A percentile compares a stretch with the other conserved stretches of the same genome.
Conservation (phyloP, 345 rosid genomes). For the Anacardium occidentale region DNA sequence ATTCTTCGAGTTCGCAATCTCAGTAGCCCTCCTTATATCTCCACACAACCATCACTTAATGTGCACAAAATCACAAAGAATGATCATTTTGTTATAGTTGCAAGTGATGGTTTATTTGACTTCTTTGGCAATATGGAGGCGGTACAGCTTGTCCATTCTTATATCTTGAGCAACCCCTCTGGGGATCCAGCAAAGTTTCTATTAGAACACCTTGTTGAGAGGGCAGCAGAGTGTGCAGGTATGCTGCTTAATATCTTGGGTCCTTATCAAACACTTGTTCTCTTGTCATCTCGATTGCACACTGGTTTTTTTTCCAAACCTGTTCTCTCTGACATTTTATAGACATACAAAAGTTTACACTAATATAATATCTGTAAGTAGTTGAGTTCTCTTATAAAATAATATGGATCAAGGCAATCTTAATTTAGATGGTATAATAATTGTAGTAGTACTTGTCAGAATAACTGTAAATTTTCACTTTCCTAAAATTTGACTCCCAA, state of each 20-base stretch:
- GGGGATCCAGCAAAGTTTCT: slow-evolving; percentile 96
- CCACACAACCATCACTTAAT: slow-evolving; percentile 73
- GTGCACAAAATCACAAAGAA: slow-evolving; percentile 67
- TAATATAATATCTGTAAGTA: background rate
- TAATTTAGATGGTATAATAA: background rate
- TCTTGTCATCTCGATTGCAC: background rate
- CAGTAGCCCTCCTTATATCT: slow-evolving; percentile 84
- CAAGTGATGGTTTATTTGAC: slow-evolving; percentile 91
- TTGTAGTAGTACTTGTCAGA: background rate
- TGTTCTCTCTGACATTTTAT: background rate
- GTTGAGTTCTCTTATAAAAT: background rate
- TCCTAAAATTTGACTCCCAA: background rate
- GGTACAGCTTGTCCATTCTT: slow-evolving; percentile 61
- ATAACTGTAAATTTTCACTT: background rate
- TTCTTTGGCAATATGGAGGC: slow-evolving; percentile 87
- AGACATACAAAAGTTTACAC: background rate
- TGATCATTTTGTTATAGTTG: slow-evolving; percentile 86
- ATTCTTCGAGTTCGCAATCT: slow-evolving; percentile 86
- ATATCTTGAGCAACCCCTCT: slow-evolving; percentile 51
- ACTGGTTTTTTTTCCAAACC: background rate
- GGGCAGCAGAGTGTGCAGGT: slow-evolving; percentile 92
- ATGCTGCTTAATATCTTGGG: slow-evolving; percentile 19
- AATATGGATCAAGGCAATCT: background rate
- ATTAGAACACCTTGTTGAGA: slow-evolving; percentile 69
- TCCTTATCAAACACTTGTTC: background rate